Percentiles rank a stretch among this genome's conserved stretches.
These are phyloP conservation scores for Auriscalpium vulgare DNA, from an alignment of 768 basidiomycete species.

Conservation along the genomic window DNA sequence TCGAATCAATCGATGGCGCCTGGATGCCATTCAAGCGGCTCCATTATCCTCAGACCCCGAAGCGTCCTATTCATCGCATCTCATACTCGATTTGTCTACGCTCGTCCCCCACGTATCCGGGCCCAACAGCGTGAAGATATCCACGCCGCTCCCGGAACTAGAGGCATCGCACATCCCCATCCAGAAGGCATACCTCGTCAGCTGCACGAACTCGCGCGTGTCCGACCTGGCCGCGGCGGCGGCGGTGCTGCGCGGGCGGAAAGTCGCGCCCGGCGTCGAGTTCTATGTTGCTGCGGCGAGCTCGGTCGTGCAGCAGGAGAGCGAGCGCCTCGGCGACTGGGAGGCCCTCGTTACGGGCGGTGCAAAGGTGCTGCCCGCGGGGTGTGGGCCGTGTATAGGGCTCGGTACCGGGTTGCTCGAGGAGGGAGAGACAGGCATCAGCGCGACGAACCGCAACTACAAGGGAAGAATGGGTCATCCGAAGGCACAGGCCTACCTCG, in stretches of 20 bases:
- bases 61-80: conserved; percentile 79
- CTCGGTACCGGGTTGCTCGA: conserved; percentile 88
- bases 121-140: conserved; percentile 95
- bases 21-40: conserved; percentile 53
- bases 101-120: conserved; percentile 95
- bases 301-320: conserved; percentile 84
- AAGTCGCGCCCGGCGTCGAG: conserved; percentile 82
- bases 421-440: conserved; percentile 93
- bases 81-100: conserved; percentile 87
- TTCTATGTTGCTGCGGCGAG: conserved; percentile 97
- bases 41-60: conserved; percentile 62
- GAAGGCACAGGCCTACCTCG: conserved; percentile 90
- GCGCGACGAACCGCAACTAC: conserved; percentile 97
- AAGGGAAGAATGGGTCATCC: conserved; percentile 98
- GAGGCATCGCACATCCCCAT: conserved; percentile 69
- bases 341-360: conserved; percentile 77
- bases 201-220: conserved; percentile 94
- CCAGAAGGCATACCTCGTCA: conserved; percentile 96
- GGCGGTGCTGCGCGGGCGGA: conserved; percentile 74
- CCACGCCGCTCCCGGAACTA: conserved; percentile 86
- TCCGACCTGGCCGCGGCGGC: conserved; percentile 94
- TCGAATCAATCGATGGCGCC: conserved; percentile 68
- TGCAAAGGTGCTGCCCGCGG: conserved; percentile 87
- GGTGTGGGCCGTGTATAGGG: conserved; percentile 98
- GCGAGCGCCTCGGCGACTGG: conserved; percentile 86